Evolutionary conservation across 805 yeast species (phyloP).

Genomic region (Suhomyces xylopsoci): DNA sequence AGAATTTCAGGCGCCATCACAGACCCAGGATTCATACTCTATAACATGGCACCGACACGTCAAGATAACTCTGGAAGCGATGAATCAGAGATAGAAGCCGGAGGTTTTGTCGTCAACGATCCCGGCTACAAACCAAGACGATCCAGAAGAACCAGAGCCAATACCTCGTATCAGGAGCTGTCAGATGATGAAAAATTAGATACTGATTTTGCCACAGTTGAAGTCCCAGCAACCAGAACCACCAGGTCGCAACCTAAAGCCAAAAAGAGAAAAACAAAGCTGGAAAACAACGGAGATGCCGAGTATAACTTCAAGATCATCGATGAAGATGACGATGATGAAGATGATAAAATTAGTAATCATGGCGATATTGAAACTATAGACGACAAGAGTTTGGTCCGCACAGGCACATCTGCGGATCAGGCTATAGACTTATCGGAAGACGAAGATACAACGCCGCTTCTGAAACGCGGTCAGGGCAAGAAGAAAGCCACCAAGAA

Average conservation of each 20-base stretch:
- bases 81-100: conserved; percentile 14
- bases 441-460: conserved; percentile 20
- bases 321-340: conserved; percentile 15
- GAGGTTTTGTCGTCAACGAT: conserved; percentile 44
- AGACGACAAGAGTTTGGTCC: conserved; percentile 13
- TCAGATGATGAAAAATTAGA: conserved; percentile 18
- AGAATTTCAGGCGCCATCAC: background rate
- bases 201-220: conserved; percentile 9
- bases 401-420: conserved; percentile 20
- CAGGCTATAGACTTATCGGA: conserved; percentile 28
- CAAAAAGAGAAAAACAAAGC: conserved; percentile 6
- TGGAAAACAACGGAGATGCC: conserved; percentile 13
- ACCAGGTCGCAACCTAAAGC: background rate
- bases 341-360: conserved; percentile 13
- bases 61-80: background rate
- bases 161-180: conserved; percentile 23
- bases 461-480: conserved; percentile 10
- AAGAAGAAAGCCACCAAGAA: conserved; percentile 17
- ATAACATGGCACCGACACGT: conserved; percentile 6
- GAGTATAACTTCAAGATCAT: conserved; percentile 9
- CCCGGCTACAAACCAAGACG: conserved; percentile 22
- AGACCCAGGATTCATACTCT: background rate
- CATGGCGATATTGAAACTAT: conserved; percentile 28
- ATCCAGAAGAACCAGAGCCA: conserved; percentile 8
- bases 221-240: conserved; percentile 5